A percentile compares a stretch with the other conserved stretches of the same genome.
These are phyloP conservation scores for Colletotrichum spaethianum DNA, from an alignment of 2,329 filamentous ascomycete species.

Conservation along the genomic window DNA sequence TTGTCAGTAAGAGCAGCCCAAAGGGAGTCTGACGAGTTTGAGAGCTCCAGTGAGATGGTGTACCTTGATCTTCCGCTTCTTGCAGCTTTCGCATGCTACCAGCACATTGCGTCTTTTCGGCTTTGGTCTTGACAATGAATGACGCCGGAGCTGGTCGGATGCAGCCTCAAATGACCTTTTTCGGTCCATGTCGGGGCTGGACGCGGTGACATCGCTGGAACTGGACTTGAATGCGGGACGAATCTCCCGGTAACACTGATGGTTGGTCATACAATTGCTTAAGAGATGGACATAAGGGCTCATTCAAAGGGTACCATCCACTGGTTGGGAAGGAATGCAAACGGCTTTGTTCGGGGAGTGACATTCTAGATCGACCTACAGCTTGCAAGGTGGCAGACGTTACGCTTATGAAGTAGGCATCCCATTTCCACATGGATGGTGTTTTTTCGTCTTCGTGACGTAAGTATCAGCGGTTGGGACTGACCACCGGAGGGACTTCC, in stretches of 20 bases:
- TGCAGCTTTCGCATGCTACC: slow-evolving; percentile 27
- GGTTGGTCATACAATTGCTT: slow-evolving; percentile 2
- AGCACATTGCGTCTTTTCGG: slow-evolving; percentile 15
- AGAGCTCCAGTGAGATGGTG: neutral
- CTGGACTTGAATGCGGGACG: slow-evolving; percentile 9
- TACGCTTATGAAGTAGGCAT: neutral
- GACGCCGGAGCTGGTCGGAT: neutral
- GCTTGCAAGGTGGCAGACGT: neutral
- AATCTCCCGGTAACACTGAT: slow-evolving; percentile 15
- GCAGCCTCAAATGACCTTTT: neutral
- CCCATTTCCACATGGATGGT: neutral
- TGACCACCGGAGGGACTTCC: neutral
- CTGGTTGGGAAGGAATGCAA: neutral
- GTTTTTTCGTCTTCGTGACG: neutral
- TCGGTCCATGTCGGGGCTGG: neutral
- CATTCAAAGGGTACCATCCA: neutral
- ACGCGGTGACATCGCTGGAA: neutral
- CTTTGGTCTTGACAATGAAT: neutral
- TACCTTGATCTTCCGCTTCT: slow-evolving; percentile 29
- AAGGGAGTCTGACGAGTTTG: neutral
- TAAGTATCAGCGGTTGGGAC: neutral
- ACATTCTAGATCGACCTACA: neutral
- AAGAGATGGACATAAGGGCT: neutral
- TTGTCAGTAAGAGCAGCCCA: neutral
- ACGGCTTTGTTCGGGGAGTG: too few species aligned